Evolutionary conservation across 2,329 filamentous ascomycete species (phyloP).

Genomic region (Cladosporium velox): DNA sequence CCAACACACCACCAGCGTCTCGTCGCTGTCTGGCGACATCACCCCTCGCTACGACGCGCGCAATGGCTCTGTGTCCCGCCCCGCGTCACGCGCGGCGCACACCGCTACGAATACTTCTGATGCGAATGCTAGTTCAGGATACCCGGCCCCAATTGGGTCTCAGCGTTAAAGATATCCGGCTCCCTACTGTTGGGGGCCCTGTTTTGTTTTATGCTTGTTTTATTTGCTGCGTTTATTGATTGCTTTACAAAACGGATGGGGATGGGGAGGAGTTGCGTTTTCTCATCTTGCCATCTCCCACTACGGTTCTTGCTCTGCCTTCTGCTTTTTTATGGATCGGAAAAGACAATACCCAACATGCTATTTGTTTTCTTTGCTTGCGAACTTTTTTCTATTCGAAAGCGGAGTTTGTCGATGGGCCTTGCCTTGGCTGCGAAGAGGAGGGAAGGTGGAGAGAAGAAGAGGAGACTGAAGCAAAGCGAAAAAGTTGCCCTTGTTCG

Average conservation of each 20-base stretch:
- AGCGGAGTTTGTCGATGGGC: not conserved
- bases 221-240: conserved; percentile 21
- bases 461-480: not conserved
- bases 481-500: conserved; percentile 1
- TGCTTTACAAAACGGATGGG: conserved; percentile 13
- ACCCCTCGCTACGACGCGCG: conserved; percentile 38
- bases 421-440: not conserved
- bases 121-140: conserved; percentile 40
- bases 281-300: not conserved
- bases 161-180: conserved; percentile 36
- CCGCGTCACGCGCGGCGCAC: conserved; percentile 14
- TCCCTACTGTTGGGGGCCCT: conserved; percentile 11
- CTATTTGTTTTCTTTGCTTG: not conserved
- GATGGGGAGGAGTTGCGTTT: conserved; percentile 17
- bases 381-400: not conserved
- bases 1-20: conserved; percentile 21
- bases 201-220: conserved; percentile 21
- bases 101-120: conserved; percentile 24
- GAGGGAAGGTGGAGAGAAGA: not conserved
- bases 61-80: conserved; percentile 17
- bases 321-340: conserved; percentile 13
- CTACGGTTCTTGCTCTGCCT: conserved; percentile 17
- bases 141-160: conserved; percentile 43
- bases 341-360: conserved; percentile 20
- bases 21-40: conserved; percentile 34